phyloP scores from a whole-genome alignment of 2,329 filamentous ascomycete species.

The Aspergillus eucalypticola region DNA sequence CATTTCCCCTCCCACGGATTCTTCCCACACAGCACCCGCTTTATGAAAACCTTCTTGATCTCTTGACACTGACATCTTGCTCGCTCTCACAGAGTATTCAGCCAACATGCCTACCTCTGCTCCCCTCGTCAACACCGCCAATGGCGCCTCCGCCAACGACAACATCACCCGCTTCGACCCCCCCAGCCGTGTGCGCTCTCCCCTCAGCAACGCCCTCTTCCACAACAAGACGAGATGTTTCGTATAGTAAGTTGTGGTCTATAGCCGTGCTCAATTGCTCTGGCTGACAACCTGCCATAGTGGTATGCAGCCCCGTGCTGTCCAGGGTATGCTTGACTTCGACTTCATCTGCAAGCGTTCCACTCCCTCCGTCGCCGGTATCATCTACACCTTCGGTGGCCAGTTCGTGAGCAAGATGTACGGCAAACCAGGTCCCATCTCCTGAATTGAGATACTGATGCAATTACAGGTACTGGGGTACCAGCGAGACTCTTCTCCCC shows the following conservation, averaged over 20 bases:
- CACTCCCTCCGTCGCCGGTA: conserved; percentile 94
- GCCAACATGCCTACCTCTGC: conserved; percentile 58
- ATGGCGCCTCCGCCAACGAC: conserved; percentile 75
- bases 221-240: conserved; percentile 99
- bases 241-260: conserved; percentile 69
- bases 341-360: conserved; percentile 99
- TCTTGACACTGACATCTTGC: conserved; percentile 11
- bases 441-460: conserved; percentile 4
- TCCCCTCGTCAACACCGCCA: conserved; percentile 51
- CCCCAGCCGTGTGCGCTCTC: conserved; percentile 88
- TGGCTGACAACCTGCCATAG: conserved; percentile 39
- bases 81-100: conserved; percentile 20
- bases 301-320: conserved; percentile 92
- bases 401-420: conserved; percentile 99
- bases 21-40: neutral
- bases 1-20: neutral
- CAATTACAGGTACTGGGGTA: conserved; percentile 82
- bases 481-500: conserved; percentile 95
- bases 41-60: neutral
- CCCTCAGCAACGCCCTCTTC: conserved; percentile 88
- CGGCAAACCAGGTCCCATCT: conserved; percentile 22
- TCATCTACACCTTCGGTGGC: conserved; percentile 99
- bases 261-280: neutral
- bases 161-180: conserved; percentile 97
- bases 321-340: conserved; percentile 95